A percentile compares a stretch with the other conserved stretches of the same genome.
Conservation (phyloP, 2,329 filamentous ascomycete species). For the Alternaria metachromatica region DNA sequence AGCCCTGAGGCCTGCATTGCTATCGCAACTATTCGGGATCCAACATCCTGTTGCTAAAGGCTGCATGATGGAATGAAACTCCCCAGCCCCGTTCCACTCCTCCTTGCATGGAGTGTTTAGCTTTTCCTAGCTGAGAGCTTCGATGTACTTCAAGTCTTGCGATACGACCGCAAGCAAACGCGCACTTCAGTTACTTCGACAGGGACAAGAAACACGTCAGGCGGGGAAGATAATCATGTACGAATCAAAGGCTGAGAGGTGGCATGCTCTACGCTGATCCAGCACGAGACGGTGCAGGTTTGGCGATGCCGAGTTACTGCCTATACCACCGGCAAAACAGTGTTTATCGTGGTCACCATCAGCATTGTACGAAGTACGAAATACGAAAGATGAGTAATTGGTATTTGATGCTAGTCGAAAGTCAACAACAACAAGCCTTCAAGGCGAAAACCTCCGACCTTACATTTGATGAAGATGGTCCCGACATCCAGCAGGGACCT, state of each 20-base stretch:
- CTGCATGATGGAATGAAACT: neutral
- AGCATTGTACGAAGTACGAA: neutral
- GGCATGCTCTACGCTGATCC: neutral
- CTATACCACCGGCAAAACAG: neutral
- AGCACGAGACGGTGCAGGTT: neutral
- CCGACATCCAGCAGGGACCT: neutral
- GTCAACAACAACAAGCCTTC: constrained; percentile 1
- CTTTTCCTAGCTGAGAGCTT: neutral
- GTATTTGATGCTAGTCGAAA: constrained; percentile 1
- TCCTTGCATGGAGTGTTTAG: neutral
- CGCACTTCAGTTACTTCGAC: neutral
- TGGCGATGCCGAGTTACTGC: neutral
- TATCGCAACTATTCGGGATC: neutral
- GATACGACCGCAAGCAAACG: neutral
- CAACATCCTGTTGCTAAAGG: fast-evolving
- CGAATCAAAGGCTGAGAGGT: neutral
- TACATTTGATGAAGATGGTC: neutral
- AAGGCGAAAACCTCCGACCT: neutral
- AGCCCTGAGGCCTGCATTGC: neutral
- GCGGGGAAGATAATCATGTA: neutral
- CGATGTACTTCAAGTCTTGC: neutral
- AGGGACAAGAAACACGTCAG: neutral
- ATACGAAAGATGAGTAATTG: neutral
- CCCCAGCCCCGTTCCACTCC: neutral
- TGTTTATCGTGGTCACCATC: neutral